Evolutionary conservation across 2,329 filamentous ascomycete species (phyloP), one percentile per base, ranked within the genome.

Genomic region (Colletotrichum sp.): DNA sequence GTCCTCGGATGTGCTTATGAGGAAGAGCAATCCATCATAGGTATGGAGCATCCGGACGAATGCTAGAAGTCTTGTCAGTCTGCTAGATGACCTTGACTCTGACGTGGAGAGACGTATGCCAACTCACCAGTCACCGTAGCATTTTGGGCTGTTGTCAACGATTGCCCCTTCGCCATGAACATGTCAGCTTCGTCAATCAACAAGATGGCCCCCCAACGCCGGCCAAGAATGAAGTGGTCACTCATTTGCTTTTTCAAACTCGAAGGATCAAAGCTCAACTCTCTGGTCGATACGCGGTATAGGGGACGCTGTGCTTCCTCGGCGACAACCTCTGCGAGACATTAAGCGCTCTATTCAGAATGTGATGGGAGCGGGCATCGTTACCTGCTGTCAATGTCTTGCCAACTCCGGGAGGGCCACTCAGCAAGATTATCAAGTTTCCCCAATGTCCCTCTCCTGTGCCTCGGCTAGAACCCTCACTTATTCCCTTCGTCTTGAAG

Each of bases 141-240:
- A 7, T 48, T 48, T 48, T 21, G 43, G 0, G 0, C 43, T 1
- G 43, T 10, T 3, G 10, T 48, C 0, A 6, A 48, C 0, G 10
- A 4, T 48, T 2, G 43, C 0, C 43, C 7, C 34, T 66, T 30
- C 8, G 34, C 3, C 10, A 48, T 24, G 8, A 66, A 15, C 21
- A 24, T 34, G 9, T 2, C 63, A 9, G 21, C 30, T 9, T 66
- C 13, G 6, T 66, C 63, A 7, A 66, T 21, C 21, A 66, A 34
- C 1, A 66, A 4, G n/a, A 66, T 15, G 0, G 34, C 63, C 7
- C 39, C 34, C 63, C 63, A 66, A 3, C 63, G 34, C 7, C 18
- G 16, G 0, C 1, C 13, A 0, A 66, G 18, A 3, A 10, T 0
- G 39, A 26, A 66, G 12, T 12, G 12, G 0, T 30, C 34, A 0